Percentiles rank a stretch among this genome's conserved stretches.
phyloP scores from a whole-genome alignment of 768 basidiomycete species.

The Lactarius quietus region DNA sequence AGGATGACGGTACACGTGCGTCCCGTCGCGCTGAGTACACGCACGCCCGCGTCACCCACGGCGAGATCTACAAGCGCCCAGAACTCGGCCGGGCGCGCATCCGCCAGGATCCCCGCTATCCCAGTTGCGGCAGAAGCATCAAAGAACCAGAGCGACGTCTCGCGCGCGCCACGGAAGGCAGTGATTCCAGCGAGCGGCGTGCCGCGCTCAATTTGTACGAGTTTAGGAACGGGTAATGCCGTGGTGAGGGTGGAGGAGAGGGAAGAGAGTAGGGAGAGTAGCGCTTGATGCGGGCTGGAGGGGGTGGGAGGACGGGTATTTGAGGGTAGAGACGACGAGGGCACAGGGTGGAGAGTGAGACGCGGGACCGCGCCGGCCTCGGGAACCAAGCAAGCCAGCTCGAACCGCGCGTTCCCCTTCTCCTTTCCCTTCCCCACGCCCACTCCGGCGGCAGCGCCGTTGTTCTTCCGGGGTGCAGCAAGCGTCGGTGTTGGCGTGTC shows the following conservation, averaged over 20 bases:
- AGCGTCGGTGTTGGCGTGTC: slow-evolving; percentile 40
- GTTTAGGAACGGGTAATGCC: no score
- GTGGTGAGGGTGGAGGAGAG: not conserved
- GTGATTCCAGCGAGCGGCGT: slow-evolving; percentile 57
- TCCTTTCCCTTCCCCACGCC: slow-evolving; percentile 26
- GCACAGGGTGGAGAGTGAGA: slow-evolving; percentile 44
- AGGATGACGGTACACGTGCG: slow-evolving; percentile 63
- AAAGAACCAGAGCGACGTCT: slow-evolving; percentile 71
- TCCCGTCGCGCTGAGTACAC: slow-evolving; percentile 60
- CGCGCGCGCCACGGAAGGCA: slow-evolving; percentile 68
- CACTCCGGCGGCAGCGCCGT: not conserved
- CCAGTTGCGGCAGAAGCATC: slow-evolving; percentile 22
- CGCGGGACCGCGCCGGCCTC: slow-evolving; percentile 24
- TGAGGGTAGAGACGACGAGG: slow-evolving; percentile 35
- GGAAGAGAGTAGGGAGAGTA: slow-evolving; percentile 12
- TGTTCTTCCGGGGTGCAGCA: slow-evolving; percentile 33
- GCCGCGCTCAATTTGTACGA: slow-evolving; percentile 14
- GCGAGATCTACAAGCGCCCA: slow-evolving; percentile 63
- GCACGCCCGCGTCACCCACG: slow-evolving; percentile 38
- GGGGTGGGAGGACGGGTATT: slow-evolving; percentile 24
- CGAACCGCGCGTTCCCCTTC: slow-evolving; percentile 20
- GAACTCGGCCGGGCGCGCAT: slow-evolving; percentile 74
- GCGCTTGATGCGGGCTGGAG: slow-evolving; percentile 6
- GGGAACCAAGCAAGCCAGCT: slow-evolving; percentile 26
- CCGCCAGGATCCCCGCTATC: slow-evolving; percentile 61